Percentiles rank a stretch among this genome's conserved stretches.
Evolutionary conservation across 2,329 filamentous ascomycete species (phyloP).

Genomic region (Cladophialophora bantiana): DNA sequence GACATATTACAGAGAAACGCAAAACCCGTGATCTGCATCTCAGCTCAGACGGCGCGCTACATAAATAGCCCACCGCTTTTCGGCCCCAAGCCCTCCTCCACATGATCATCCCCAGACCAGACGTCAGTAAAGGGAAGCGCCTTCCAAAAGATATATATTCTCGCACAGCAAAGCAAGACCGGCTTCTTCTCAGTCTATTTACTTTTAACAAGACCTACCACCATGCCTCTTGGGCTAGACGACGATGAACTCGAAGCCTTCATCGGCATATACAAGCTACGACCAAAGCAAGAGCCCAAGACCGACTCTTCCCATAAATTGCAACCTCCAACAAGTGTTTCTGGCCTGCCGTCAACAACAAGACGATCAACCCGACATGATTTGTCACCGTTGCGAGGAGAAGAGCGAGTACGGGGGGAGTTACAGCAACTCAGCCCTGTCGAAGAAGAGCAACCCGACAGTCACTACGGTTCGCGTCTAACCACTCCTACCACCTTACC

Average conservation of each 20-base stretch:
- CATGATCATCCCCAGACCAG: neutral
- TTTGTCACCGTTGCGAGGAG: neutral
- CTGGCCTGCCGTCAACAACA: neutral
- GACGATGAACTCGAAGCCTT: conserved; percentile 14
- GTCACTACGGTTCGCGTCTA: neutral
- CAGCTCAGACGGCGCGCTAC: neutral
- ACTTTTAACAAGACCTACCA: neutral
- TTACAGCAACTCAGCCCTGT: neutral
- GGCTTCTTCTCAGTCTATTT: neutral
- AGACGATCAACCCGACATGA: neutral
- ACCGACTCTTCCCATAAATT: neutral
- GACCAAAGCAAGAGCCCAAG: neutral
- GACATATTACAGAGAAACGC: neutral
- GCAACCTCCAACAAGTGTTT: neutral
- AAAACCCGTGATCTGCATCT: neutral
- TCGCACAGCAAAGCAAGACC: neutral
- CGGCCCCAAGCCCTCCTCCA: neutral
- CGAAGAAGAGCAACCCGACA: neutral
- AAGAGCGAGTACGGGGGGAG: neutral
- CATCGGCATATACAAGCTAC: conserved; percentile 3
- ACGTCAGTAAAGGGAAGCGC: neutral
- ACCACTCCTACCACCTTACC: neutral
- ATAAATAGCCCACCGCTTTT: conserved; percentile 2
- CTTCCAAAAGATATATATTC: neutral
- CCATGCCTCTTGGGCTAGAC: conserved; percentile 19